A percentile compares a stretch with the other conserved stretches of the same genome.
Conservation (phyloP, 805 yeast species). For the Yamadazyma scolyti region DNA sequence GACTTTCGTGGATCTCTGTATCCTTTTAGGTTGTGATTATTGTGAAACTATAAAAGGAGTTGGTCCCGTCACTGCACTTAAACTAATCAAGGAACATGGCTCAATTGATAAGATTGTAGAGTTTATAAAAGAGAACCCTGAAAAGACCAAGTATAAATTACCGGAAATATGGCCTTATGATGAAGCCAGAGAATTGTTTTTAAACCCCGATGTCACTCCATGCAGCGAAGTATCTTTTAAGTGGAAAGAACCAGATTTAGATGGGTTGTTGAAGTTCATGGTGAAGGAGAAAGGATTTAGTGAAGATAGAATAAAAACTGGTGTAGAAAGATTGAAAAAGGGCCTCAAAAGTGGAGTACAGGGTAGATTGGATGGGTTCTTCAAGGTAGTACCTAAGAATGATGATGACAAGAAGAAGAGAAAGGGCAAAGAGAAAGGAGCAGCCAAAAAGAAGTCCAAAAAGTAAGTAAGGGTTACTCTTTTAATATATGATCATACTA, state of each 20-base stretch:
- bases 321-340: constrained; percentile 80
- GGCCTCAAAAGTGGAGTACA: constrained; percentile 83
- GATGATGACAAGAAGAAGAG: constrained; percentile 28
- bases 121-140: constrained; percentile 51
- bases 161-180: constrained; percentile 95
- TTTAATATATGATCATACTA: neutral
- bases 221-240: constrained; percentile 64
- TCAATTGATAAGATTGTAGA: constrained; percentile 76
- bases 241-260: constrained; percentile 87
- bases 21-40: constrained; percentile 93
- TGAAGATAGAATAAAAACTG: constrained; percentile 86
- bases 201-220: constrained; percentile 73
- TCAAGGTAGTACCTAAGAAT: constrained; percentile 60
- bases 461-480: constrained; percentile 7
- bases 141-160: constrained; percentile 64
- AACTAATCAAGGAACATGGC: constrained; percentile 81
- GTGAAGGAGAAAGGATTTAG: constrained; percentile 86
- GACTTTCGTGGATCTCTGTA: constrained; percentile 88
- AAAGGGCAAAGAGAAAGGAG: constrained; percentile 22
- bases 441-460: constrained; percentile 23
- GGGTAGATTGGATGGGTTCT: constrained; percentile 90
- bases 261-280: constrained; percentile 77
- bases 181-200: constrained; percentile 81
- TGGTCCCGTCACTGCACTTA: constrained; percentile 93
- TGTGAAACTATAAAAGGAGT: constrained; percentile 93